A percentile compares a stretch with the other conserved stretches of the same genome.
Evolutionary conservation across 441 rosid genomes (phyloP).

Genomic region (Euphorbia schlechtendalii): DNA sequence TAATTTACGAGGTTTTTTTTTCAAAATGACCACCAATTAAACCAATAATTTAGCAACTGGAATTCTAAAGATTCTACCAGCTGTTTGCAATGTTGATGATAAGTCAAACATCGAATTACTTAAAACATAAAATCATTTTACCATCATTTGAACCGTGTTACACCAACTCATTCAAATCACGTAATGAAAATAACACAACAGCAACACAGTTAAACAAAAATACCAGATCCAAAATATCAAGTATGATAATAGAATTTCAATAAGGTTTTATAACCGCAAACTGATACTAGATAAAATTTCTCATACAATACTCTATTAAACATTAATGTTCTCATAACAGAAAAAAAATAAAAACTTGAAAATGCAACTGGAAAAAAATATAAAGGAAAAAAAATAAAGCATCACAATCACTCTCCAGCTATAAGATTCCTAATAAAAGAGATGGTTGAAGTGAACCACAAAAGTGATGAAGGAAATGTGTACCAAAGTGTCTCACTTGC

Average conservation of each 20-base stretch:
- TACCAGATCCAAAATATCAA: conserved; percentile 19
- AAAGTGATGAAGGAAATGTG: no score
- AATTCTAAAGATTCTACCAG: no score
- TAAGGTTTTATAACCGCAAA: conserved; percentile 24
- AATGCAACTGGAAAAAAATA: conserved; percentile 19
- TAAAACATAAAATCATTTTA: no score
- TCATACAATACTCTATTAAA: conserved; percentile 41
- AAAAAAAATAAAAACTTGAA: conserved; percentile 20
- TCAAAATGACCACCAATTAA: no score
- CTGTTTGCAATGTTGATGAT: no score
- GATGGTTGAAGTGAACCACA: no score
- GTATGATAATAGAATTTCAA: conserved; percentile 26
- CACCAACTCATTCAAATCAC: neutral
- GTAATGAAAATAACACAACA: neutral
- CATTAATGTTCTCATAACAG: conserved; percentile 26
- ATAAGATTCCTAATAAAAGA: conserved; percentile 37
- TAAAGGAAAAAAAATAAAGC: conserved; percentile 11
- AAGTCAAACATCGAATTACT: no score
- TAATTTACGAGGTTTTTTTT: no score
- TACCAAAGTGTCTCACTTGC: conserved; percentile 2
- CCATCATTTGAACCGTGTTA: no score
- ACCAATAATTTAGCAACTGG: no score
- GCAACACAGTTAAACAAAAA: neutral
- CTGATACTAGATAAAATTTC: conserved; percentile 38
- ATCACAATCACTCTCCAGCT: conserved; percentile 51